A percentile compares a stretch with the other conserved stretches of the same genome.
phyloP scores from a whole-genome alignment of 1,139 yeast species.

The Pichia sp. region DNA sequence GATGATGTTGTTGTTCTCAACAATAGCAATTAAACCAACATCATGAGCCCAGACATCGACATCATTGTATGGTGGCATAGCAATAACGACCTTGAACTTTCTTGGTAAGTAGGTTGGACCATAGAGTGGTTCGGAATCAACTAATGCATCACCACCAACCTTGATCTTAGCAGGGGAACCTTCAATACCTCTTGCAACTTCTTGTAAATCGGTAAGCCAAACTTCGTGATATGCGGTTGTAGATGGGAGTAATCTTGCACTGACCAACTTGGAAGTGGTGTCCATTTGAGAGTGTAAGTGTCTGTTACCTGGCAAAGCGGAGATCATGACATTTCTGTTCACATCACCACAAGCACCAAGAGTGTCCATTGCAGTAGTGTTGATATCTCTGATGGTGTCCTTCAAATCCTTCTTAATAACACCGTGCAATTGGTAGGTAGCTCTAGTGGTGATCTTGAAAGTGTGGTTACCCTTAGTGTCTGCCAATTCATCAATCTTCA shows the following conservation, averaged over 20 bases:
- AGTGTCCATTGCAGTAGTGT: conserved; percentile 83
- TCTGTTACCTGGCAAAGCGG: conserved; percentile 82
- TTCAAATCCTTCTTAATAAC: conserved; percentile 84
- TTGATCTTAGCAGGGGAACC: conserved; percentile 76
- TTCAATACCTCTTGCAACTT: conserved; percentile 56
- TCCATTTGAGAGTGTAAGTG: conserved; percentile 74
- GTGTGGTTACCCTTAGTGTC: conserved; percentile 89
- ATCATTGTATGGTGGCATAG: conserved; percentile 95
- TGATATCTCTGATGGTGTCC: conserved; percentile 91
- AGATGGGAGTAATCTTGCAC: conserved; percentile 78
- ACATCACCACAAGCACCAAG: conserved; percentile 99
- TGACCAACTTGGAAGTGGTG: conserved; percentile 54
- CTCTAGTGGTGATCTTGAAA: conserved; percentile 91
- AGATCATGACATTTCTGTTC: conserved; percentile 88
- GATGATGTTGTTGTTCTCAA: conserved; percentile 49
- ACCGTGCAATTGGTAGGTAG: conserved; percentile 96
- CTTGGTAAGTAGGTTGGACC: conserved; percentile 88
- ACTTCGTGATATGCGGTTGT: conserved; percentile 97
- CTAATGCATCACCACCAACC: conserved; percentile 83
- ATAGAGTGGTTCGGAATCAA: conserved; percentile 80
- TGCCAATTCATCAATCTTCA: conserved; percentile 75
- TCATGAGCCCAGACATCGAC: conserved; percentile 97
- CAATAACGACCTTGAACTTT: conserved; percentile 90
- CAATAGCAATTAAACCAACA: conserved; percentile 85
- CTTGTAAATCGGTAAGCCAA: conserved; percentile 75